Evolutionary conservation across 495 filamentous ascomycete species (phyloP).

Genomic region (Paragyromitra xinjiangensis): DNA sequence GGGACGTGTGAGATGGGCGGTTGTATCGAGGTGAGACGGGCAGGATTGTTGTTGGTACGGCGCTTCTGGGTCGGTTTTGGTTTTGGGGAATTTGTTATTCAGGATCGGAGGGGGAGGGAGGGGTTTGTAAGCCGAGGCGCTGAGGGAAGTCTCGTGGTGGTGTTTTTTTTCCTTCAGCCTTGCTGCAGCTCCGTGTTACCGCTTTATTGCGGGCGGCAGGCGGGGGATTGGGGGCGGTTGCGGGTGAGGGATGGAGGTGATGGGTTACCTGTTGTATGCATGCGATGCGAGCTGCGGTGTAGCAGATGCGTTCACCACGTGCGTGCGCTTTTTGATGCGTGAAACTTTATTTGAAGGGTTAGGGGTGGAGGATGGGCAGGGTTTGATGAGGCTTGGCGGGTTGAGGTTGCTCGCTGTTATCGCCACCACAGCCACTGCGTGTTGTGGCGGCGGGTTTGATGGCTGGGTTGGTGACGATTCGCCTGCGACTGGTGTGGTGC

Average conservation of each 20-base stretch:
- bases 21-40: not conserved
- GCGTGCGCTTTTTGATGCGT: not conserved
- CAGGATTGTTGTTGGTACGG: not conserved
- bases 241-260: no score
- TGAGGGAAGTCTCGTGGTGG: no score
- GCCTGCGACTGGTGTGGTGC: no score
- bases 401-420: not conserved
- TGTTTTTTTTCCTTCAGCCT: no score
- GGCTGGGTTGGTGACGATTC: not conserved
- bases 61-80: not conserved
- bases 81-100: not conserved
- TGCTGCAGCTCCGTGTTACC: no score
- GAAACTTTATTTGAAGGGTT: conserved; percentile 11
- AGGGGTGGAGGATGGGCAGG: not conserved
- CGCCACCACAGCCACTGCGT: not conserved
- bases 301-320: no score
- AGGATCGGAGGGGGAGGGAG: no score
- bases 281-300: no score
- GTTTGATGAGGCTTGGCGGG: not conserved
- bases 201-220: no score
- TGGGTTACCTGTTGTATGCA: no score
- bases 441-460: not conserved
- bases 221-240: no score
- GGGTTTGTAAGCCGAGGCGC: no score
- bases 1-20: not conserved